These are phyloP conservation scores for Fraxinus sp. DNA, from an alignment of 305 asterid species.

Conservation along the genomic window DNA sequence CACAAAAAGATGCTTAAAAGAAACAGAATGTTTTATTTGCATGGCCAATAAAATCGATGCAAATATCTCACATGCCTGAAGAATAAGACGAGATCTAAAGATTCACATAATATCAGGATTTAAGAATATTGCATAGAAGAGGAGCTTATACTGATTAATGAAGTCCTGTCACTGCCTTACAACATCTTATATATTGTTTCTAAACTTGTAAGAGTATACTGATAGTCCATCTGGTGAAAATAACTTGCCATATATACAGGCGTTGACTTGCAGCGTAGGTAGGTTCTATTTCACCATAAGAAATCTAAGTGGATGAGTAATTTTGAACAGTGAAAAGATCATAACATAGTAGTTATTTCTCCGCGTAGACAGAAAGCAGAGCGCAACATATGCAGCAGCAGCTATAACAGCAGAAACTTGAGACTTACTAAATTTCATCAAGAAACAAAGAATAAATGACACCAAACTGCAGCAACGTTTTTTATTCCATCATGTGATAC, in stretches of 20 bases:
- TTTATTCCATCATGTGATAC: constrained; percentile 2
- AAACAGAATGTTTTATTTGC: constrained; percentile 14
- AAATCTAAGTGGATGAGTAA: neutral
- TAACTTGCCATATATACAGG: neutral
- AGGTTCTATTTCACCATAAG: constrained; percentile 17
- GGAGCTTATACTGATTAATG: neutral
- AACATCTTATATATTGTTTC: constrained; percentile 8
- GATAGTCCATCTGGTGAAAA: neutral
- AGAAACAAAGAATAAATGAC: neutral
- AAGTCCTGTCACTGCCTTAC: neutral
- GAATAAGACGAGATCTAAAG: neutral
- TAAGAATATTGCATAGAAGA: neutral
- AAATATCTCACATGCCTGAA: constrained; percentile 20
- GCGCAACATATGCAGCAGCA: neutral
- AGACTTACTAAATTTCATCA: neutral
- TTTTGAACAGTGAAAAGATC: neutral
- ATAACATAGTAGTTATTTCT: neutral
- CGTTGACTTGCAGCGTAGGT: constrained; percentile 10
- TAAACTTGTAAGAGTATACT: constrained; percentile 12
- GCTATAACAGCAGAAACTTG: neutral
- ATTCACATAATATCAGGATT: constrained; percentile 6
- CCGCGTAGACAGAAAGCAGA: neutral
- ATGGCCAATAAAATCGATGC: neutral
- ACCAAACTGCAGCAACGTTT: constrained; percentile 4
- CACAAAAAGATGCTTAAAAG: constrained; percentile 10